Base-by-base conservation (phyloP, 129 eudicot genomes). In the Ambrosia trifida region DNA sequence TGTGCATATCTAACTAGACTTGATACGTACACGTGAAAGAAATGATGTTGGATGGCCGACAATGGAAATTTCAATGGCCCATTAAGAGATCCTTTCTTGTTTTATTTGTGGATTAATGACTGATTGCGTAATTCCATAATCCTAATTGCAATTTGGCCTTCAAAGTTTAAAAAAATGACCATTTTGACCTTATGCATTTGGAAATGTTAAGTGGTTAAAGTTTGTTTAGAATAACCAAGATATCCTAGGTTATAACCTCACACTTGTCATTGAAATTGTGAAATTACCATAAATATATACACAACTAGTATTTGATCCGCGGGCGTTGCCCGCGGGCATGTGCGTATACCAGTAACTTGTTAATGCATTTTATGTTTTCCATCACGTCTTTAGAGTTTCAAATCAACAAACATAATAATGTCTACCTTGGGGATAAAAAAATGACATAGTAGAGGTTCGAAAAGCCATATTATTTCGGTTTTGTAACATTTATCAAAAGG, bases 41-140 rank as follows among this genome's bases (percentile, higher is more conserved):
- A 64, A 33, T 64, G 43, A 59, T 36, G 30, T 41, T 70, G 12
- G 35, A 50, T 78, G 77, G 81, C 81, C 81, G 72, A 76, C 80
- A 76, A 68, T 32, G 51, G 18, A 70, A 40, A 24, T 70, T 49
- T 38, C 47, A 47, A 78, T 71, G 67, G 82, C 72, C 77, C 82
- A 78, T 70, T 16, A 62, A 31, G 46, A 20, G 59, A 70, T 62
- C 20, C 57, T 51, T 9, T 63, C 50, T 51, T 70, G 72, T 30
- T 78, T 70, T 17, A 36, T 70, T 41, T 31, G 47, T 43, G 5
- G 60, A 63, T 50, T 50, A 70, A 53, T 70, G 67, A 40, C 38
- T 41, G 18, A 11, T 66, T 54, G 79, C 68, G 66, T 61, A 72
- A 78, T 49, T 70, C 12, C 35, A 60, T 38, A 16, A 40, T 4